phyloP scores from a whole-genome alignment of 2,329 filamentous ascomycete genomes.

The Colletotrichum eleusines region DNA sequence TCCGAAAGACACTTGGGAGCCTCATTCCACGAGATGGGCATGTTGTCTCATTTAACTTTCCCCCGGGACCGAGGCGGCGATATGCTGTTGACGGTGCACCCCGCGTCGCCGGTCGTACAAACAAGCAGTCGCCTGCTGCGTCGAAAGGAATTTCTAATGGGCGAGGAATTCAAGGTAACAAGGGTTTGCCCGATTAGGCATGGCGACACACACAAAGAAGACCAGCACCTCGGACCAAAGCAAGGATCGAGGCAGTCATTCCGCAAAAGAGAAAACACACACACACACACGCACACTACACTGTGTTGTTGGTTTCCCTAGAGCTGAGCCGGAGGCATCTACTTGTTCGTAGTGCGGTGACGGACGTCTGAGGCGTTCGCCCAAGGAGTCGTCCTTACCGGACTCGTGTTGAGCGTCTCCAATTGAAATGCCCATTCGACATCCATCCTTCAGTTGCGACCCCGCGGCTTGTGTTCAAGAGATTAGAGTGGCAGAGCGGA shows the following conservation, averaged over 20 bases:
- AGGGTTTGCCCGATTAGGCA: constrained; percentile 1
- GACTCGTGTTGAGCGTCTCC: not conserved
- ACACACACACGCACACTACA: no score
- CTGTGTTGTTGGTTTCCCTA: not conserved
- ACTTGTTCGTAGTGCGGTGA: not conserved
- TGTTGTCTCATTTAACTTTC: not conserved
- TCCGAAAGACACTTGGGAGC: constrained; percentile 7
- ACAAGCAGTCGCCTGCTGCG: constrained; percentile 25
- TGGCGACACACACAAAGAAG: constrained; percentile 11
- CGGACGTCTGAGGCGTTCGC: not conserved
- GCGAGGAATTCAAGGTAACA: constrained; percentile 1
- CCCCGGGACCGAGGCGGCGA: constrained; percentile 1
- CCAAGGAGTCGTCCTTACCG: not conserved
- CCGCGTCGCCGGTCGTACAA: constrained; percentile 9
- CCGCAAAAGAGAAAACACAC: no score
- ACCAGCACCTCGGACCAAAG: not conserved
- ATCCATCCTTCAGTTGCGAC: not conserved
- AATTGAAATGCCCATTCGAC: no score
- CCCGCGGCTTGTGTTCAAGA: not conserved
- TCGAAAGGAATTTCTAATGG: constrained; percentile 16
- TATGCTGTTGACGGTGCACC: not conserved
- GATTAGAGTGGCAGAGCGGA: not conserved
- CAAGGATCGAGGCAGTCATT: not conserved
- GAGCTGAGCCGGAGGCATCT: not conserved
- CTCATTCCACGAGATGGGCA: constrained; percentile 8